These are phyloP conservation scores for Salix caprea DNA, from an alignment of 345 rosid genomes.

Conservation along the genomic window DNA sequence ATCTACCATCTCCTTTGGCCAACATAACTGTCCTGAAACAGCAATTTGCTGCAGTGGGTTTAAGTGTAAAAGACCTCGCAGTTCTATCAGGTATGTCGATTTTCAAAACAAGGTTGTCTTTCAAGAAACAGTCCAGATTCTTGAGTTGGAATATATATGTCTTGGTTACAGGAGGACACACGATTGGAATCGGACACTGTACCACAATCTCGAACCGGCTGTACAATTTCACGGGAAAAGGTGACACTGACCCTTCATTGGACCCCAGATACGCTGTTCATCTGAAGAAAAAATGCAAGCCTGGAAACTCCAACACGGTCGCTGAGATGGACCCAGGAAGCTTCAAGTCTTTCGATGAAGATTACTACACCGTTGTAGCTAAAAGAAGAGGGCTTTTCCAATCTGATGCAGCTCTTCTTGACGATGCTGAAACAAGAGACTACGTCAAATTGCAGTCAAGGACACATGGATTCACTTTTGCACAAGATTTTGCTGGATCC, in stretches of 20 bases:
- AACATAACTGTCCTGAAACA: conserved; percentile 29
- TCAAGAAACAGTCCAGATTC: background rate
- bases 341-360: conserved; percentile 43
- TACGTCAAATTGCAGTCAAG: conserved; percentile 30
- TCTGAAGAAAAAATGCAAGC: conserved; percentile 47
- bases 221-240: conserved; percentile 59
- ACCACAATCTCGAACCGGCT: conserved; percentile 30
- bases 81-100: conserved; percentile 44
- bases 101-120: background rate
- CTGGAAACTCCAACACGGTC: conserved; percentile 25
- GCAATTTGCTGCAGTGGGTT: conserved; percentile 38
- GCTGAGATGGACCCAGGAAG: conserved; percentile 70
- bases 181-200: conserved; percentile 56
- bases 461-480: conserved; percentile 29
- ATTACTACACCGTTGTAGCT: conserved; percentile 42
- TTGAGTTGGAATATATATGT: too few relatives aligned
- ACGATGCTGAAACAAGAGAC: conserved; percentile 35
- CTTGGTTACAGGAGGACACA: conserved; percentile 44
- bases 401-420: conserved; percentile 61
- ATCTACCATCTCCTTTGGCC: conserved; percentile 40
- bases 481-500: conserved; percentile 12
- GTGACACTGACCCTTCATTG: conserved; percentile 54
- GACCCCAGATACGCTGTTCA: conserved; percentile 38
- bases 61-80: conserved; percentile 44
- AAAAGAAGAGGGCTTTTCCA: conserved; percentile 48